Evolutionary conservation across 164 flowering plant species (phyloP).

Genomic region (Nymphaea colorata): DNA sequence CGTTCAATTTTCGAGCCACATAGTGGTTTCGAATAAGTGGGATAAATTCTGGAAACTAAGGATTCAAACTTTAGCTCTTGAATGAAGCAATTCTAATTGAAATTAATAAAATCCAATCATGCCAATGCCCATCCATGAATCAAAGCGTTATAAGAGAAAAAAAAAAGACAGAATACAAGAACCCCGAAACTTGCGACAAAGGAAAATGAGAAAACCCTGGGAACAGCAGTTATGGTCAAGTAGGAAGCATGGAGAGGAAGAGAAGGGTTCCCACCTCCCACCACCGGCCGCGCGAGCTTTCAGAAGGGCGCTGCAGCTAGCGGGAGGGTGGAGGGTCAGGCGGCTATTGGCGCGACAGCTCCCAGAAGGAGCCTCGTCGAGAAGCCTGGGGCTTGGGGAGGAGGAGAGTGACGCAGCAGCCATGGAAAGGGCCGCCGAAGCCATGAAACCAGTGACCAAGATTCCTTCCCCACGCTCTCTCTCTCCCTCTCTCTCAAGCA

Average conservation of each 20-base stretch:
- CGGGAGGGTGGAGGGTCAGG: constrained; percentile 1
- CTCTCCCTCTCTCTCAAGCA: not conserved
- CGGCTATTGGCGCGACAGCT: constrained; percentile 9
- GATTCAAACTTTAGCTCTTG: no score
- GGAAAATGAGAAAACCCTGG: not conserved
- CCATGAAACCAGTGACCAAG: constrained; percentile 7
- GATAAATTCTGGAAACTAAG: no score
- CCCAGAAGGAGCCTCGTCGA: constrained; percentile 2
- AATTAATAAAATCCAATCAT: not conserved
- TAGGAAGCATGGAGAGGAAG: no score
- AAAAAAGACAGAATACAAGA: not conserved
- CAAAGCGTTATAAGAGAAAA: not conserved
- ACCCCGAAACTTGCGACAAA: not conserved
- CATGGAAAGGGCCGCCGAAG: constrained; percentile 10
- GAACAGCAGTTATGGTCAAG: no score
- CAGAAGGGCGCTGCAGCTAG: not conserved
- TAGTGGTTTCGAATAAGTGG: no score
- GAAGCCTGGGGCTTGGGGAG: constrained; percentile 6
- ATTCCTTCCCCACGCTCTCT: not conserved
- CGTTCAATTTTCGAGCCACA: no score
- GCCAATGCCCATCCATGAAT: not conserved
- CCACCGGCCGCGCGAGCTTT: not conserved
- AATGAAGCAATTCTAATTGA: no score
- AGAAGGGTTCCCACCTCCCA: not conserved
- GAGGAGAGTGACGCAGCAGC: constrained; percentile 6